Conservation (phyloP, 2,329 filamentous ascomycete species). For the Xylariaceae sp. region DNA sequence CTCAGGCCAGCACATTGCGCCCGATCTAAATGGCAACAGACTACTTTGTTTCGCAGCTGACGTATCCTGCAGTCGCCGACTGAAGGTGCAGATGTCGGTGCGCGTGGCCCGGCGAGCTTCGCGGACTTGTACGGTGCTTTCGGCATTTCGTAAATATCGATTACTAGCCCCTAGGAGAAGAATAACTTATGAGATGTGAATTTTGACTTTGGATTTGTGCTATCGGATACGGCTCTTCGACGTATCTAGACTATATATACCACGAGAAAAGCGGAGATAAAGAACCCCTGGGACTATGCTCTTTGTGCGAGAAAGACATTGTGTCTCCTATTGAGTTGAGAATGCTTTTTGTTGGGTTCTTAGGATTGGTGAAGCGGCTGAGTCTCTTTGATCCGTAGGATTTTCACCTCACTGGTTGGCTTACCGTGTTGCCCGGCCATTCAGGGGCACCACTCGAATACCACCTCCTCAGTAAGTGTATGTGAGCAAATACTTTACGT, state of each 20-base stretch:
- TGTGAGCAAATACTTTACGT: too few relatives aligned
- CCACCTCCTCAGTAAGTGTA: too few relatives aligned
- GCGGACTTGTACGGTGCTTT: not conserved
- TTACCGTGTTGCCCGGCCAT: too few relatives aligned
- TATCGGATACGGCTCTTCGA: not conserved
- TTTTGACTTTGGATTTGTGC: not conserved
- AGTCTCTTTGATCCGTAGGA: not conserved
- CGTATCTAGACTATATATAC: not conserved
- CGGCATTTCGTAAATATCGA: not conserved
- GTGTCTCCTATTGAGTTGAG: not conserved
- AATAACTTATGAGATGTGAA: not conserved
- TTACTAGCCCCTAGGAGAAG: too few relatives aligned
- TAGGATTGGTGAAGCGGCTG: not conserved
- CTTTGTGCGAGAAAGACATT: not conserved
- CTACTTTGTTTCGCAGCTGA: not conserved
- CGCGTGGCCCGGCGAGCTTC: constrained; percentile 1
- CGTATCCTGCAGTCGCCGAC: constrained; percentile 1
- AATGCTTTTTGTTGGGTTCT: too few relatives aligned
- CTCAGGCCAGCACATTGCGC: constrained; percentile 10
- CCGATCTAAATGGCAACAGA: not conserved
- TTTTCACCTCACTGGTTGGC: too few relatives aligned
- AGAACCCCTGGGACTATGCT: too few relatives aligned
- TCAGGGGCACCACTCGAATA: too few relatives aligned
- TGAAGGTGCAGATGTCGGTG: not conserved
- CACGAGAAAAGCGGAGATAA: not conserved